Evolutionary conservation across 495 filamentous ascomycete genomes (phyloP).

Genomic region (Neurospora cerealis): DNA sequence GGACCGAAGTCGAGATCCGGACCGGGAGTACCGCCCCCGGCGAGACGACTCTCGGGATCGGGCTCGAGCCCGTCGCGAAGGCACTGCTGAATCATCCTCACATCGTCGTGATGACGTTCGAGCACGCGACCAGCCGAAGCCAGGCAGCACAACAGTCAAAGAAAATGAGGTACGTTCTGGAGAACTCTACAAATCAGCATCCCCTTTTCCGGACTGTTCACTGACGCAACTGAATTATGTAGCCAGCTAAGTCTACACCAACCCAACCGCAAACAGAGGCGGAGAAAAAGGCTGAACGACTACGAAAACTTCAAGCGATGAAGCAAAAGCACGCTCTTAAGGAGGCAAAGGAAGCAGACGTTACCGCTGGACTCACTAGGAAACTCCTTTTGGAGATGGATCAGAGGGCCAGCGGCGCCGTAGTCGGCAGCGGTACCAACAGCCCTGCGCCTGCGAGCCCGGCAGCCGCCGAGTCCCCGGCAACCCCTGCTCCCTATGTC

Average conservation of each 20-base stretch:
- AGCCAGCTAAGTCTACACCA: conserved; percentile 43
- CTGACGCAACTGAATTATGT: conserved; percentile 12
- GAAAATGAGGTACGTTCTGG: conserved; percentile 39
- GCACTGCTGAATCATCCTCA: conserved; percentile 63
- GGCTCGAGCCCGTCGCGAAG: conserved; percentile 57
- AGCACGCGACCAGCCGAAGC: conserved; percentile 38
- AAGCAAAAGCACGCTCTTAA: conserved; percentile 81
- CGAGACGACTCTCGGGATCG: conserved; percentile 74
- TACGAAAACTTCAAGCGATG: conserved; percentile 84
- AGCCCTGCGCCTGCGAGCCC: conserved; percentile 46
- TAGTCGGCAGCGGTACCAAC: conserved; percentile 30
- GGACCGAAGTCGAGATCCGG: conserved; percentile 50
- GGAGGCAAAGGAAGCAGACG: conserved; percentile 63
- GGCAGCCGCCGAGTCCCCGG: conserved; percentile 33
- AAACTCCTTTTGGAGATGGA: conserved; percentile 69
- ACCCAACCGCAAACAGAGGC: conserved; percentile 55
- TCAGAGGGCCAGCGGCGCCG: conserved; percentile 49
- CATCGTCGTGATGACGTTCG: conserved; percentile 58
- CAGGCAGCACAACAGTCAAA: conserved; percentile 34
- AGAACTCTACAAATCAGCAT: background rate
- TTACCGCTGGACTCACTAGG: conserved; percentile 50
- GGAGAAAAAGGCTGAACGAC: conserved; percentile 73
- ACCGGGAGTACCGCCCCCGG: conserved; percentile 60
- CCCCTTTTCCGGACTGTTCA: background rate
- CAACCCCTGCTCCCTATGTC: conserved; percentile 43